Percentiles rank a stretch among this genome's conserved stretches.
Evolutionary conservation across 202 grass and related monocot genomes (phyloP).

Genomic region (Saccharum hybrid): DNA sequence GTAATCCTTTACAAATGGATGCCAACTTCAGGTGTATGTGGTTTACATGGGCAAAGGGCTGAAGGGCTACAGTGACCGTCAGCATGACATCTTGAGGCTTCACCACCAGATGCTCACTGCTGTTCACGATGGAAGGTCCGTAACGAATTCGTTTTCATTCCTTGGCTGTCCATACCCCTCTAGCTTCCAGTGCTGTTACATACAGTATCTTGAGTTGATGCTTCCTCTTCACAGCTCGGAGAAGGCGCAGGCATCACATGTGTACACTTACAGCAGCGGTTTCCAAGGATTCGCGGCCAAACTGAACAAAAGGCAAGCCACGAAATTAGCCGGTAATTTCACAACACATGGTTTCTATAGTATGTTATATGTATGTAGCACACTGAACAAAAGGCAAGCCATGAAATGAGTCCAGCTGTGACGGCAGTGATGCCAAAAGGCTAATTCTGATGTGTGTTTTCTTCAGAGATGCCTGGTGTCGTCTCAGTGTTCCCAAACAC

Average conservation of each 20-base stretch:
- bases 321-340: constrained; percentile 52
- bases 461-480: constrained; percentile 66
- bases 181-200: neutral
- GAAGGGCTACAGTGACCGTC: neutral
- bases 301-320: constrained; percentile 65
- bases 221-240: constrained; percentile 49
- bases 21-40: constrained; percentile 63
- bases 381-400: neutral
- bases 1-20: neutral
- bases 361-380: neutral
- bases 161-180: neutral
- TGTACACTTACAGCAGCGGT: constrained; percentile 61
- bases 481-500: constrained; percentile 71
- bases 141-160: neutral
- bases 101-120: constrained; percentile 65
- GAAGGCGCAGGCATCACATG: constrained; percentile 61
- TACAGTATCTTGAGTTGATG: constrained; percentile 21
- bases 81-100: constrained; percentile 49
- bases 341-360: neutral
- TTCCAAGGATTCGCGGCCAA: constrained; percentile 82
- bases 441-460: neutral
- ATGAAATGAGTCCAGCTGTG: neutral
- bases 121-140: constrained; percentile 67
- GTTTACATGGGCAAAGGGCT: constrained; percentile 75
- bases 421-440: neutral